A percentile compares a stretch with the other conserved stretches of the same genome.
phyloP scores from a whole-genome alignment of 75 land plant genomes.

The Adiantum capillusveneris region DNA sequence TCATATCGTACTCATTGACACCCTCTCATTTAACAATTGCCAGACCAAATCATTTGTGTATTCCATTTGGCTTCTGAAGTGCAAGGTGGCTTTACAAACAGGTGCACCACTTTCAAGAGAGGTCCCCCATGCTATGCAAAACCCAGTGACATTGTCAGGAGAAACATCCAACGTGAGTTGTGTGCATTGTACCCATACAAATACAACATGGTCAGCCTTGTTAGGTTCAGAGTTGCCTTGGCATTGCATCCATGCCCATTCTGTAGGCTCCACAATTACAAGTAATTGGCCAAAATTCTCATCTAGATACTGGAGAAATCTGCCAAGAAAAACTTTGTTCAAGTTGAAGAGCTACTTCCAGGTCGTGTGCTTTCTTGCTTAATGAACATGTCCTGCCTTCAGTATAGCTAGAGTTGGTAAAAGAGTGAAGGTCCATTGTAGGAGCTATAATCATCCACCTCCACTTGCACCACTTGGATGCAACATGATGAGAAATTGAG shows the following conservation, averaged over 20 bases:
- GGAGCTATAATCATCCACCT: neutral
- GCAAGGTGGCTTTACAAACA: neutral
- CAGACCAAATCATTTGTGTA: neutral
- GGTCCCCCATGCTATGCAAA: neutral
- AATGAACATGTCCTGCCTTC: neutral
- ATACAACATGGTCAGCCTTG: neutral
- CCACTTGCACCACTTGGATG: neutral
- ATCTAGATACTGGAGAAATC: neutral
- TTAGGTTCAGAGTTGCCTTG: neutral
- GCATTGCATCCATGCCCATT: neutral
- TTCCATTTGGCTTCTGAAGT: neutral
- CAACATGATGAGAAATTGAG: neutral
- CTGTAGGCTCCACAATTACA: neutral
- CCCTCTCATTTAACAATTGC: neutral
- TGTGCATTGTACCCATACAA: neutral
- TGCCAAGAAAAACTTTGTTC: neutral
- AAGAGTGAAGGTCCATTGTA: neutral
- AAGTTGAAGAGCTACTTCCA: neutral
- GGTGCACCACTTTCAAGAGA: neutral
- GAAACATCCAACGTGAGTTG: neutral
- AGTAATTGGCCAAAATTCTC: neutral
- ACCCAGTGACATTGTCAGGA: neutral
- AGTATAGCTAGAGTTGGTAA: neutral
- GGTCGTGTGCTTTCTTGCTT: neutral
- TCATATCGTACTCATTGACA: neutral